Percentiles rank a stretch among this genome's conserved stretches.
Conservation (phyloP, 495 filamentous ascomycete species). For the Neurospora sublineolata region DNA sequence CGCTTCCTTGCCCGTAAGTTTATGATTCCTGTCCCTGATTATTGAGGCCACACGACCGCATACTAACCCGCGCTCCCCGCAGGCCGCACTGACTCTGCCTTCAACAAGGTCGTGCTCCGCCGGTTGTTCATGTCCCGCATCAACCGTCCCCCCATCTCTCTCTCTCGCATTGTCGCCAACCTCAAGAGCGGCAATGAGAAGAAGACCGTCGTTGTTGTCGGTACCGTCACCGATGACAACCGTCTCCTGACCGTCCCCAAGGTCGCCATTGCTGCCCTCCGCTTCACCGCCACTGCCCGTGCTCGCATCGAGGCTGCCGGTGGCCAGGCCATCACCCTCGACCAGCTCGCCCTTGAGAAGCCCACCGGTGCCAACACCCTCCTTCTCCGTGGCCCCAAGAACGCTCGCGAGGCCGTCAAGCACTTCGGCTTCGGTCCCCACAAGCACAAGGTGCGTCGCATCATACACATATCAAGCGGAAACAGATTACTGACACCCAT, state of each 20-base stretch:
- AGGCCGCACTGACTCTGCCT: constrained; percentile 91
- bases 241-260: constrained; percentile 82
- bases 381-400: constrained; percentile 92
- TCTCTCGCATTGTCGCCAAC: constrained; percentile 75
- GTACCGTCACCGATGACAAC: constrained; percentile 94
- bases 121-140: constrained; percentile 95
- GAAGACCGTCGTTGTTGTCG: constrained; percentile 87
- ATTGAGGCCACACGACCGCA: too few relatives aligned
- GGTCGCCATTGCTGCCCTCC: constrained; percentile 79
- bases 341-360: constrained; percentile 86
- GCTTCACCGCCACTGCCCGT: constrained; percentile 90
- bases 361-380: constrained; percentile 93
- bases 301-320: constrained; percentile 86
- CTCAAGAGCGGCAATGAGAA: constrained; percentile 57
- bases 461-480: not conserved
- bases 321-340: constrained; percentile 86
- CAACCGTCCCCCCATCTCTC: constrained; percentile 89
- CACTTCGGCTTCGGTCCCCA: constrained; percentile 98
- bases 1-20: constrained; percentile 92
- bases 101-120: constrained; percentile 95
- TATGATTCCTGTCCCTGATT: not conserved
- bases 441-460: constrained; percentile 72
- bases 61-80: not conserved
- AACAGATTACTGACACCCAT: constrained; percentile 20
- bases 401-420: constrained; percentile 91